phyloP scores from a whole-genome alignment of 495 filamentous ascomycete species.

The Cairneyella variabilis region DNA sequence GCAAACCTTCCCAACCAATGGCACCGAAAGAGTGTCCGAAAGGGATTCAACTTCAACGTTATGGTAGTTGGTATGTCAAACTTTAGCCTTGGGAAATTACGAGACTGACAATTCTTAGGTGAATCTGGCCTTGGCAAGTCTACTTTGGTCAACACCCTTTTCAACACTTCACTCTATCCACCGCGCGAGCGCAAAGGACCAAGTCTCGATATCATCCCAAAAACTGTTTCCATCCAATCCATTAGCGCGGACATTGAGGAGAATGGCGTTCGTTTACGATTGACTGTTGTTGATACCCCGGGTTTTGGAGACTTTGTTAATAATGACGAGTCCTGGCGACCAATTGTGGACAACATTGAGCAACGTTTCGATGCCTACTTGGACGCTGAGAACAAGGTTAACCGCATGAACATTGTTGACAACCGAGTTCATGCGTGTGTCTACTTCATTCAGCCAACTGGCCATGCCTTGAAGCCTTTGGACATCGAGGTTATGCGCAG shows the following conservation, averaged over 20 bases:
- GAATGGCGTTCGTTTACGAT: constrained; percentile 93
- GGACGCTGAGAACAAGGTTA: constrained; percentile 99
- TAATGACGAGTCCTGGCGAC: constrained; percentile 98
- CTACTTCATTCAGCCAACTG: constrained; percentile 99
- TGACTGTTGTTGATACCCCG: constrained; percentile 96
- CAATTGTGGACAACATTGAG: constrained; percentile 99
- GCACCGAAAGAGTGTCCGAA: constrained; percentile 99
- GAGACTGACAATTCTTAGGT: constrained; percentile 50
- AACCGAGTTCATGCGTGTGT: constrained; percentile 98
- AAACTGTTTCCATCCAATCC: constrained; percentile 97
- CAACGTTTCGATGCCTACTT: constrained; percentile 97
- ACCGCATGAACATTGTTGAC: constrained; percentile 98
- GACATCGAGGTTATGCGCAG: constrained; percentile 99
- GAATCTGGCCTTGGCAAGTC: constrained; percentile 99
- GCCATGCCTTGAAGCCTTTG: constrained; percentile 97
- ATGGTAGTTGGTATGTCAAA: constrained; percentile 91
- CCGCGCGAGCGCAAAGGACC: constrained; percentile 97
- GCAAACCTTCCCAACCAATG: constrained; percentile 99
- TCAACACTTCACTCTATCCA: constrained; percentile 98
- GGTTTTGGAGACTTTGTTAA: constrained; percentile 99
- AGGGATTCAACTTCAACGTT: constrained; percentile 99
- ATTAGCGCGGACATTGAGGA: constrained; percentile 99
- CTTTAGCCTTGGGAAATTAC: background rate
- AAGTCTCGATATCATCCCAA: constrained; percentile 95
- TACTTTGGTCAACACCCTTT: constrained; percentile 97